These are phyloP conservation scores for Botrytis galanthina DNA, from an alignment of 2,329 filamentous ascomycete genomes.

Conservation along the genomic window DNA sequence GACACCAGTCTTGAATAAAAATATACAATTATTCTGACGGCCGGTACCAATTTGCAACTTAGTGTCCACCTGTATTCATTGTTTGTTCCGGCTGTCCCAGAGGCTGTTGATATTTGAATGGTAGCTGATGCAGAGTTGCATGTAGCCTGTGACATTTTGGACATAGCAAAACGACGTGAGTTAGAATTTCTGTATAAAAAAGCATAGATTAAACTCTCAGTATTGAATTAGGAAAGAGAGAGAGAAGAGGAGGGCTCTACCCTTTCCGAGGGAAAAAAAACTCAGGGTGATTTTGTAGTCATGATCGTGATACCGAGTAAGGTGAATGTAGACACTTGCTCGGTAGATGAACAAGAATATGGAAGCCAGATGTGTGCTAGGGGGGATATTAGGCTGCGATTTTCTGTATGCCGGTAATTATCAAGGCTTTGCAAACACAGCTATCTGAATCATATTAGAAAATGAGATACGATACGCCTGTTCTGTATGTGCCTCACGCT, in stretches of 20 bases:
- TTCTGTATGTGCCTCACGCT: neutral
- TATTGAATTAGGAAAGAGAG: neutral
- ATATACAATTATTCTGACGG: neutral
- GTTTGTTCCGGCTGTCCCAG: neutral
- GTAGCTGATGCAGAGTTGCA: neutral
- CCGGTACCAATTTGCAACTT: neutral
- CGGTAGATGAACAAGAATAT: neutral
- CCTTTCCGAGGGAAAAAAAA: too few species aligned
- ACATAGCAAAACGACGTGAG: neutral
- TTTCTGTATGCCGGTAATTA: neutral
- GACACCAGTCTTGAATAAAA: accelerated
- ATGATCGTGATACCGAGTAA: neutral
- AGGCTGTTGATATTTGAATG: neutral
- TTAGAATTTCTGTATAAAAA: neutral
- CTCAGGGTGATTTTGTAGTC: neutral
- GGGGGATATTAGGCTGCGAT: neutral
- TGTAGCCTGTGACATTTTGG: accelerated
- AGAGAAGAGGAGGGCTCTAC: accelerated
- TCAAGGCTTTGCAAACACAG: neutral
- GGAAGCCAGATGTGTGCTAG: neutral
- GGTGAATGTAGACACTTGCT: neutral
- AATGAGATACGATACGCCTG: neutral
- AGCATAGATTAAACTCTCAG: neutral
- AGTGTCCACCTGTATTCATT: neutral
- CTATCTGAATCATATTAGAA: neutral